These are phyloP conservation scores for Gossypium lobatum DNA, from an alignment of 441 rosid species.

Conservation along the genomic window DNA sequence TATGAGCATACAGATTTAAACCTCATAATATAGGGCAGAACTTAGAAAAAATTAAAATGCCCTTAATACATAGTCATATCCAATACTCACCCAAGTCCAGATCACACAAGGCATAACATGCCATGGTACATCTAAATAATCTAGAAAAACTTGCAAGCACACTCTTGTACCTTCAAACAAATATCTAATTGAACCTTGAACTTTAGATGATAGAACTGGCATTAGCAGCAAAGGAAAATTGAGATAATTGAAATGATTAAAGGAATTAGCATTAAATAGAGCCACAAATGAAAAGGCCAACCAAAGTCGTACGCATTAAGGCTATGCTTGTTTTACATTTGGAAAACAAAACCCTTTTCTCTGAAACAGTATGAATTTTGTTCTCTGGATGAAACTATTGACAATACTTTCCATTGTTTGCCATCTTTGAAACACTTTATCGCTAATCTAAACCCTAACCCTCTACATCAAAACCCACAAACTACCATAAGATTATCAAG, in stretches of 20 bases:
- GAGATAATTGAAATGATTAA: background rate
- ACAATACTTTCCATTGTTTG: background rate
- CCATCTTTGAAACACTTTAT: background rate
- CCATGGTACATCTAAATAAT: background rate
- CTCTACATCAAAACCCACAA: background rate
- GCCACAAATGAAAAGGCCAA: background rate
- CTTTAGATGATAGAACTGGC: background rate
- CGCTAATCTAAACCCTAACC: background rate
- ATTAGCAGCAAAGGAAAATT: background rate
- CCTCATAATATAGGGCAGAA: background rate
- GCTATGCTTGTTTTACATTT: background rate
- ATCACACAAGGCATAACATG: background rate
- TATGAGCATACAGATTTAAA: background rate
- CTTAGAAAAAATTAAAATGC: background rate
- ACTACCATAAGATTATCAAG: background rate
- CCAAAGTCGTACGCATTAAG: background rate
- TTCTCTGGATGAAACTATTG: background rate
- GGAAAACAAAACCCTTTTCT: background rate
- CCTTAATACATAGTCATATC: background rate
- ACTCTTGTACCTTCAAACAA: background rate
- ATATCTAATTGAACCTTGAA: background rate
- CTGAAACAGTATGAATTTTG: background rate
- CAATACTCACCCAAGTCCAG: background rate
- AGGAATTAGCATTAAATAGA: background rate
- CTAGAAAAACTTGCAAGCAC: background rate